Evolutionary conservation across 1,284 basidiomycete genomes (phyloP), one percentile per base, ranked within the genome.

Genomic region (Sanguinoderma infundibulare): DNA sequence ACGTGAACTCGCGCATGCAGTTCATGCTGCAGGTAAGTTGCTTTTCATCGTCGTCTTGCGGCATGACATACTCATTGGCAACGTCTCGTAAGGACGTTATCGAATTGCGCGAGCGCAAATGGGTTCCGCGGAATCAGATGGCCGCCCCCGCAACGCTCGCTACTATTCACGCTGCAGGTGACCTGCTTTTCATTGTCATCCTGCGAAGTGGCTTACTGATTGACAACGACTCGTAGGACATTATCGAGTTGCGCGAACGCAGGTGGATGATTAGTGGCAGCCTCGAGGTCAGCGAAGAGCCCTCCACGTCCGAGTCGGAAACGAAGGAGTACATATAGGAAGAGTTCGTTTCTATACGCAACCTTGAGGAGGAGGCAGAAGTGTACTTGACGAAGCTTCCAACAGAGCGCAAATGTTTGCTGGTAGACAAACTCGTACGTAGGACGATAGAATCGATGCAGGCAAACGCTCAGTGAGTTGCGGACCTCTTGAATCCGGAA

Each of bases 101-200:
- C 67, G 97, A 98, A 75, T 82, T 98, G 42, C 91, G 96, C 46
- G 84, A 86, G 53, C 86, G 89, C 60, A 89, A 87, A 70, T 99
- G 97, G 97, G 74, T 87, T 50, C 79, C 86, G 49, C 87, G 94
- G 59, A 89, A 89, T 70, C 80, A 81, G 63, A 84, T 90, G 50
- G 85, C 89, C 53, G 92, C 91, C 93, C 96, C 96, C 17, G 85
- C 92, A 56, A 96, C 95, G 4, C 89, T 98, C 67, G 92, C 95
- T 51, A 90, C 95, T 70, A 86, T 98, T 44, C 95, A 97, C 72
- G 91, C 96, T 98, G 61, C 86, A 93, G 86, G 95, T 96, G 66
- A 60, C 85, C 81, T 24, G 20, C 36, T 24, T 36, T 26, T 36
- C 28, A 8, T 40, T 6, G 12, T 14, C 20, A 0, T 0, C 24